phyloP scores from a whole-genome alignment of 805 yeast species.

The Monosporozyma siamensis region DNA sequence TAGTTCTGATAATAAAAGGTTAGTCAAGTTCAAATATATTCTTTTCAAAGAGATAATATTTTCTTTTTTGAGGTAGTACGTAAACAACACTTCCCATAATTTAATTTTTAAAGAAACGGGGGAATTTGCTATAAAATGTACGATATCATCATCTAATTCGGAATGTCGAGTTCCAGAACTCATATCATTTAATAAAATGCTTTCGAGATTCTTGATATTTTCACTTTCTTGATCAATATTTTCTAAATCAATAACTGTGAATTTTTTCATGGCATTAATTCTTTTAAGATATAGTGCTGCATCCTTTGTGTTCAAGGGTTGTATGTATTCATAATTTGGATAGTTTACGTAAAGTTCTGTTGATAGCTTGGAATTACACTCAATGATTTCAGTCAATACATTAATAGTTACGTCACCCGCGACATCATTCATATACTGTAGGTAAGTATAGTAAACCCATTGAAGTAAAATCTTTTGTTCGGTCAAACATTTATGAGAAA shows the following conservation, averaged over 20 bases:
- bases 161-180: slow-evolving; percentile 1
- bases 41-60: slow-evolving; percentile 32
- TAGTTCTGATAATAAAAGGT: slow-evolving; percentile 34
- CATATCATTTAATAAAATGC: slow-evolving; percentile 32
- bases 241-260: slow-evolving; percentile 13
- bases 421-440: slow-evolving; percentile 34
- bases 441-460: slow-evolving; percentile 42
- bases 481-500: slow-evolving; percentile 16
- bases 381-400: slow-evolving; percentile 19
- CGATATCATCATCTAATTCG: slow-evolving; percentile 40
- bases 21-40: slow-evolving; percentile 46
- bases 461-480: slow-evolving; percentile 28
- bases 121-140: slow-evolving; percentile 49
- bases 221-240: slow-evolving; percentile 10
- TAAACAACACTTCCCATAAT: slow-evolving; percentile 66
- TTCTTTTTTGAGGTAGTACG: slow-evolving; percentile 35
- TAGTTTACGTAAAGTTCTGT: too few relatives aligned
- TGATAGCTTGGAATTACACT: slow-evolving; percentile 9
- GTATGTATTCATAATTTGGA: slow-evolving; percentile 53
- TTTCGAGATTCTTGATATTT: slow-evolving; percentile 35
- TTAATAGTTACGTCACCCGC: slow-evolving; percentile 28
- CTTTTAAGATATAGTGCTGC: slow-evolving; percentile 60
- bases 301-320: slow-evolving; percentile 41
- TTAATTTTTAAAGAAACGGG: slow-evolving; percentile 59
- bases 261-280: slow-evolving; percentile 45